Conservation (phyloP, 805 yeast species). For the Jamesozyma lodderae region DNA sequence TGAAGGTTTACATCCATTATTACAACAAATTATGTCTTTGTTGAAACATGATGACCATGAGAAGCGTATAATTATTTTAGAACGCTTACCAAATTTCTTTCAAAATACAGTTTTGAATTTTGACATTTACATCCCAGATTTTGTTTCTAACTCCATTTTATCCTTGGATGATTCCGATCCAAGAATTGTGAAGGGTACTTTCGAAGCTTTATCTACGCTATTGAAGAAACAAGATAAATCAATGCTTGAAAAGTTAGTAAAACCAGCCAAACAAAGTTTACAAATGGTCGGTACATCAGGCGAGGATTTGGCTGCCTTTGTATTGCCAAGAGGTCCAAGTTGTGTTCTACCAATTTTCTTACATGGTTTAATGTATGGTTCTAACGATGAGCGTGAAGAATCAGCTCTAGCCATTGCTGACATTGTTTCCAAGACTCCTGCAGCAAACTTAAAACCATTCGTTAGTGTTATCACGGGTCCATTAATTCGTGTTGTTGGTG, state of each 20-base stretch:
- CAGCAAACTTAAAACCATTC: conserved; percentile 71
- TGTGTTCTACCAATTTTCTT: conserved; percentile 84
- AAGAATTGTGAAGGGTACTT: conserved; percentile 54
- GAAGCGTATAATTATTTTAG: conserved; percentile 54
- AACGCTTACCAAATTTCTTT: conserved; percentile 67
- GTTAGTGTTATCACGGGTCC: conserved; percentile 96
- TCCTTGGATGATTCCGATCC: conserved; percentile 63
- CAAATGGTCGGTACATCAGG: conserved; percentile 52
- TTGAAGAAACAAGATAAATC: conserved; percentile 69
- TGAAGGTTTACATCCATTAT: conserved; percentile 74
- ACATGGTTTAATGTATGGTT: conserved; percentile 94
- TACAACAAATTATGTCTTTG: conserved; percentile 69
- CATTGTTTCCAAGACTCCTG: conserved; percentile 75
- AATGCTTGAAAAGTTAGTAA: conserved; percentile 63
- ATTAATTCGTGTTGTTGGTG: conserved; percentile 94
- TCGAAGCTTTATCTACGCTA: conserved; percentile 54
- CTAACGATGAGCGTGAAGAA: conserved; percentile 67
- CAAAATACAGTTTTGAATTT: conserved; percentile 56
- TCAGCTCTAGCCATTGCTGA: conserved; percentile 88
- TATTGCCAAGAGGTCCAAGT: conserved; percentile 70
- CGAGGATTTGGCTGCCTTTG: conserved; percentile 64
- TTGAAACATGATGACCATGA: conserved; percentile 66
- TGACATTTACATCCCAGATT: conserved; percentile 62
- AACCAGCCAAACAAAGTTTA: conserved; percentile 72
- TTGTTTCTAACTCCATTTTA: conserved; percentile 60